phyloP scores from a whole-genome alignment of 257 asterid species.

The Ophiorrhiza pumila region DNA sequence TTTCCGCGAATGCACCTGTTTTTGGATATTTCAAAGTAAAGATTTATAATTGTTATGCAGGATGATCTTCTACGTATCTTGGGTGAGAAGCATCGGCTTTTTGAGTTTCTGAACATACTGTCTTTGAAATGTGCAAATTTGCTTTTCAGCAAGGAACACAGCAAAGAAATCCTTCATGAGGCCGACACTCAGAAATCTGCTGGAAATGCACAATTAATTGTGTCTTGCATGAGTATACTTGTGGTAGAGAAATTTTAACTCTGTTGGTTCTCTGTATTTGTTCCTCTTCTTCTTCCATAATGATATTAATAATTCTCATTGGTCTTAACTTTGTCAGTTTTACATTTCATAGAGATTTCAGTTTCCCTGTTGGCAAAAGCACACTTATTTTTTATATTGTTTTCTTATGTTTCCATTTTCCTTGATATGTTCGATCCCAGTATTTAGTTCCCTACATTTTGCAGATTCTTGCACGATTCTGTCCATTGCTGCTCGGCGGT shows the following conservation, averaged over 20 bases:
- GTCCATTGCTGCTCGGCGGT: constrained; percentile 82
- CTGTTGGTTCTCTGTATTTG: neutral
- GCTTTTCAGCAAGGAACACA: constrained; percentile 84
- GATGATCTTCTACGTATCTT: constrained; percentile 64
- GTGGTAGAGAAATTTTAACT: constrained; percentile 58
- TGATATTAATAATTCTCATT: neutral
- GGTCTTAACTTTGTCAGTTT: neutral
- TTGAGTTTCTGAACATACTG: constrained; percentile 69
- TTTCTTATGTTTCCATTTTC: neutral
- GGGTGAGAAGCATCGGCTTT: constrained; percentile 75
- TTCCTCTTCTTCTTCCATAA: constrained; percentile 3
- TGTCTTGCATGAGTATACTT: constrained; percentile 92
- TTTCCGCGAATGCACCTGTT: constrained; percentile 14
- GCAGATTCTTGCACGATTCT: constrained; percentile 94
- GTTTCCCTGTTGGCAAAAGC: neutral
- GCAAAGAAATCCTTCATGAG: constrained; percentile 75
- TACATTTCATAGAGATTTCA: neutral
- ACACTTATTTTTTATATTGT: neutral
- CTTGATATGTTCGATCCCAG: neutral
- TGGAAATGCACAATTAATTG: constrained; percentile 62
- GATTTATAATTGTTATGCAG: constrained; percentile 39
- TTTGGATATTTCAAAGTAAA: constrained; percentile 18
- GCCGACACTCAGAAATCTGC: constrained; percentile 64
- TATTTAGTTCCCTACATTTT: constrained; percentile 25
- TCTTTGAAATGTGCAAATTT: constrained; percentile 85